phyloP scores from a whole-genome alignment of 257 asterid genomes.

The Knoxia roxburghii region DNA sequence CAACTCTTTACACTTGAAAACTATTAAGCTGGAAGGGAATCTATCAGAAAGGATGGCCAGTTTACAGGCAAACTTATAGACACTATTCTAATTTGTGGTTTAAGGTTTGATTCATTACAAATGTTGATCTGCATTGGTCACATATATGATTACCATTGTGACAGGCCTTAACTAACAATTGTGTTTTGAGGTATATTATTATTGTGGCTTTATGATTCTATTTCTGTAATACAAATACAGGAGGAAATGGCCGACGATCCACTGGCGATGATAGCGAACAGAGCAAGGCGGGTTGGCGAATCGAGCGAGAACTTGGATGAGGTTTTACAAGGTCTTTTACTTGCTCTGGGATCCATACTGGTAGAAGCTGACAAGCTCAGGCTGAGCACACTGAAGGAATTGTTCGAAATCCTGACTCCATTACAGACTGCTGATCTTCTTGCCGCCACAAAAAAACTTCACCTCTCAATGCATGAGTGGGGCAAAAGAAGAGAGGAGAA shows the following conservation, averaged over 20 bases:
- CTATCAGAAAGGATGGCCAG: constrained; percentile 28
- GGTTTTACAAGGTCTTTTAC: constrained; percentile 22
- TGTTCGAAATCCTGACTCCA: constrained; percentile 33
- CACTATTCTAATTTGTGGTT: not conserved
- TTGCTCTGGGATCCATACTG: constrained; percentile 16
- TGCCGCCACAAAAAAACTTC: constrained; percentile 36
- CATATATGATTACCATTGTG: no score
- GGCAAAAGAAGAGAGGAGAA: constrained; percentile 23
- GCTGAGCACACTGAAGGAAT: constrained; percentile 28
- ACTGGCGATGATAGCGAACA: constrained; percentile 19
- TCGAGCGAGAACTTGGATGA: constrained; percentile 17
- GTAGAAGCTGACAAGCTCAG: constrained; percentile 32
- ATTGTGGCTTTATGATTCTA: not conserved
- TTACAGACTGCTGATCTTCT: constrained; percentile 34
- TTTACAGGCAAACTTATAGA: constrained; percentile 20
- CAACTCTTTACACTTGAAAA: constrained; percentile 29
- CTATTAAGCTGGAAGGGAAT: constrained; percentile 27
- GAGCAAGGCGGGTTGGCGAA: constrained; percentile 17
- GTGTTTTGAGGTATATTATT: no score
- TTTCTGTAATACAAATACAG: not conserved
- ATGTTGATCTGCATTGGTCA: no score
- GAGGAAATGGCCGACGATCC: constrained; percentile 42
- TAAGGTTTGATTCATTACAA: no score
- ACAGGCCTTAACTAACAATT: no score
- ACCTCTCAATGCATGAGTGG: constrained; percentile 42